Evolutionary conservation across 2,329 filamentous ascomycete species (phyloP).

Genomic region (Sclerotinia trifoliorum): DNA sequence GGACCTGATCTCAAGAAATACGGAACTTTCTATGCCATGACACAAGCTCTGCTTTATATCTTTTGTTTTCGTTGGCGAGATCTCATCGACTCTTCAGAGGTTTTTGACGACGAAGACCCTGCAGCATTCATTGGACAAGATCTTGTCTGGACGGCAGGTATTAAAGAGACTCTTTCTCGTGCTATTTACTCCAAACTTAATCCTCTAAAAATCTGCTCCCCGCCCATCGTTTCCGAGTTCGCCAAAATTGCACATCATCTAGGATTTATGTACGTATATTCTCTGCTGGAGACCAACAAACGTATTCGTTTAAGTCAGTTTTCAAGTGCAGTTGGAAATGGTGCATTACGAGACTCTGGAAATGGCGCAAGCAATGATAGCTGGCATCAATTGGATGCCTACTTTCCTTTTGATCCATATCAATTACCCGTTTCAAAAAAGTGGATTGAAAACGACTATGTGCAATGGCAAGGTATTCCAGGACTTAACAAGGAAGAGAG

Average conservation of each 20-base stretch:
- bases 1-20: slow-evolving; percentile 76
- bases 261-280: slow-evolving; percentile 84
- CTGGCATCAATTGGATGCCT: slow-evolving; percentile 83
- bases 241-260: slow-evolving; percentile 83
- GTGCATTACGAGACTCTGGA: slow-evolving; percentile 50
- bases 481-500: slow-evolving; percentile 62
- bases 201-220: slow-evolving; percentile 90
- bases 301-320: slow-evolving; percentile 75
- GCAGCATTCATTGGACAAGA: slow-evolving; percentile 65
- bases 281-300: slow-evolving; percentile 89
- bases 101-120: slow-evolving; percentile 60
- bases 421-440: slow-evolving; percentile 80
- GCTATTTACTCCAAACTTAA: slow-evolving; percentile 89
- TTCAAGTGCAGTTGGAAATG: slow-evolving; percentile 52
- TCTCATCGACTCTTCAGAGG: slow-evolving; percentile 61
- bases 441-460: slow-evolving; percentile 84
- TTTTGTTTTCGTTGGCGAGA: slow-evolving; percentile 98
- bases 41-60: slow-evolving; percentile 70
- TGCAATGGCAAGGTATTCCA: slow-evolving; percentile 73
- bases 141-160: slow-evolving; percentile 71
- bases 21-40: slow-evolving; percentile 66
- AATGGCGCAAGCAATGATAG: slow-evolving; percentile 63
- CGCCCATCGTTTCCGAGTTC: slow-evolving; percentile 87
- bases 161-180: slow-evolving; percentile 70
- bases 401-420: slow-evolving; percentile 98